A percentile compares a stretch with the other conserved stretches of the same genome.
These are phyloP conservation scores for Gossypium turneri DNA, from an alignment of 345 rosid species.

Conservation along the genomic window DNA sequence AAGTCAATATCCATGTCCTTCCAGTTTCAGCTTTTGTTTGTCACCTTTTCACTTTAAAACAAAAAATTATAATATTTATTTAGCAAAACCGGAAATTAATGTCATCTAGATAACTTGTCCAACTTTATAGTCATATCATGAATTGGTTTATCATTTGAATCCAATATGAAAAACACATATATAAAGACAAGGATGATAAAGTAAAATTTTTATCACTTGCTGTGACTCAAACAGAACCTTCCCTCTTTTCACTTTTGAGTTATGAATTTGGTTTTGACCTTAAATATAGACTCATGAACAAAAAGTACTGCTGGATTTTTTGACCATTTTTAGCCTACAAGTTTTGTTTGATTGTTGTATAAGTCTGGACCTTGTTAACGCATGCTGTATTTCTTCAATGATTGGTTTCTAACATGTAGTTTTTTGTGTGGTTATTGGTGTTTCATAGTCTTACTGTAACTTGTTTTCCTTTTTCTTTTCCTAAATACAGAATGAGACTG, in stretches of 20 bases:
- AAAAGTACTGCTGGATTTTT: background rate
- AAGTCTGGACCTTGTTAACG: background rate
- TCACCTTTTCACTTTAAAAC: background rate
- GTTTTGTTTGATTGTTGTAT: background rate
- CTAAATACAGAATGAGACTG: slow-evolving; percentile 66
- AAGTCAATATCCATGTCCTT: background rate
- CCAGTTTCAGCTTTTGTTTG: background rate
- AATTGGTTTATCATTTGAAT: background rate
- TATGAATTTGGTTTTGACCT: background rate
- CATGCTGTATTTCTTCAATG: background rate
- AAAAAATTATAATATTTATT: background rate
- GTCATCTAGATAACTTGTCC: background rate
- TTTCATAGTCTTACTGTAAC: background rate
- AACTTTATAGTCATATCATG: background rate
- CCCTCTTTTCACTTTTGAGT: background rate
- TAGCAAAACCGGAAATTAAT: background rate
- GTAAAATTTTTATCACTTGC: background rate
- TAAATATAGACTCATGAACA: background rate
- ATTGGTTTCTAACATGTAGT: background rate
- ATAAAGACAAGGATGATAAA: no score
- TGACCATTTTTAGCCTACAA: background rate
- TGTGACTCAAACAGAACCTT: background rate
- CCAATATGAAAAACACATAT: background rate
- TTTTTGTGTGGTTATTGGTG: background rate
- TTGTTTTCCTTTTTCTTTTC: background rate